A percentile compares a stretch with the other conserved stretches of the same genome.
phyloP scores from a whole-genome alignment of 148 eudicot genomes.

The Simmondsia chinensis region DNA sequence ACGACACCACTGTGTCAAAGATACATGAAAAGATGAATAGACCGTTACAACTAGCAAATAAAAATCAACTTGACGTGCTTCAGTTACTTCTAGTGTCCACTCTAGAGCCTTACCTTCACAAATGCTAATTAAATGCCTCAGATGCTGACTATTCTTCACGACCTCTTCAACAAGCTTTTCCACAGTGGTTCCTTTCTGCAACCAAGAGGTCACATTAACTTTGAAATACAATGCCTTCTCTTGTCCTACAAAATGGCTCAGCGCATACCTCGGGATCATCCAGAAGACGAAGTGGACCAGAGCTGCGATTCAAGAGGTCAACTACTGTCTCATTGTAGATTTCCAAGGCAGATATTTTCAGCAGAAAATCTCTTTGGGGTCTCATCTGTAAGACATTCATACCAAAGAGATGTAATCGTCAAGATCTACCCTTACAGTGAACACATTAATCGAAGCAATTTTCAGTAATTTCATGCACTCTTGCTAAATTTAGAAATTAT shows the following conservation, averaged over 20 bases:
- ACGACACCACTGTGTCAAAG: background rate
- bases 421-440: constrained; percentile 5
- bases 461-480: background rate
- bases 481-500: too few species aligned
- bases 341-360: constrained; percentile 84
- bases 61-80: too few species aligned
- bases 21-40: background rate
- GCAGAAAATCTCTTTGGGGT: constrained; percentile 47
- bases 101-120: constrained; percentile 71
- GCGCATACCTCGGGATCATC: constrained; percentile 91
- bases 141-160: constrained; percentile 62
- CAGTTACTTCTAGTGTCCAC: background rate
- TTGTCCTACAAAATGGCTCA: background rate
- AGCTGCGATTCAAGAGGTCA: constrained; percentile 71
- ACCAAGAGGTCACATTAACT: constrained; percentile 4
- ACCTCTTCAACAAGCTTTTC: constrained; percentile 79
- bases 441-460: too few species aligned
- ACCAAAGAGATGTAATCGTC: background rate
- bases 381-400: constrained; percentile 41
- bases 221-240: constrained; percentile 1
- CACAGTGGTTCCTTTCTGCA: constrained; percentile 87
- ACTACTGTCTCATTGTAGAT: constrained; percentile 91
- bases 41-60: too few species aligned
- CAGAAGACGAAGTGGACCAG: constrained; percentile 84
- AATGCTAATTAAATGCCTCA: constrained; percentile 54